Conservation (phyloP, 371 early-diverging fungal species). For the Syncephalis plumigaleata region DNA sequence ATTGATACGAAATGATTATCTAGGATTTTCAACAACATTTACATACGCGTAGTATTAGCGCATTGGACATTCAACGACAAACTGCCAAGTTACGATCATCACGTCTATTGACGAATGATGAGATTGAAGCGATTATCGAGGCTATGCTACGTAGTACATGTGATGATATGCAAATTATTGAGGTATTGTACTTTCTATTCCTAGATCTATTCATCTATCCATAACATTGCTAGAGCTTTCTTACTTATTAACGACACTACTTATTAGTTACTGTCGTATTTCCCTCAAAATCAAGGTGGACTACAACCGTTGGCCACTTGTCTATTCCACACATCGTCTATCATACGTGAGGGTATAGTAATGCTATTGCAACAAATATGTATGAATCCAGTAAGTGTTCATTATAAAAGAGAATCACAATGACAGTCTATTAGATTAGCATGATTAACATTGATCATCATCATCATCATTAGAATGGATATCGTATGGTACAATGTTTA, state of each 20-base stretch:
- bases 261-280: slow-evolving; percentile 52
- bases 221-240: neutral
- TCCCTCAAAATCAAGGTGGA: slow-evolving; percentile 73
- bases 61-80: slow-evolving; percentile 50
- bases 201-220: neutral
- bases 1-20: neutral
- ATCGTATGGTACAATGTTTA: slow-evolving; percentile 9
- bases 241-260: neutral
- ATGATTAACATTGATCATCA: too few species aligned
- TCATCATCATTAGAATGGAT: slow-evolving; percentile 9
- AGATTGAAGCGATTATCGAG: slow-evolving; percentile 44
- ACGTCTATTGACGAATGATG: slow-evolving; percentile 36
- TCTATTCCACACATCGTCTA: slow-evolving; percentile 50
- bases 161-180: slow-evolving; percentile 61
- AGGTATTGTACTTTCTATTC: too few species aligned
- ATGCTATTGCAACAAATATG: slow-evolving; percentile 44
- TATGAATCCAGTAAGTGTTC: slow-evolving; percentile 37
- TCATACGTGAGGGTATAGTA: slow-evolving; percentile 37
- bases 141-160: slow-evolving; percentile 37
- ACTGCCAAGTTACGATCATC: slow-evolving; percentile 38
- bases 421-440: too few species aligned
- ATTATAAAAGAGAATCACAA: too few species aligned
- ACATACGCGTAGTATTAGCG: slow-evolving; percentile 29
- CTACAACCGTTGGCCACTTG: slow-evolving; percentile 63
- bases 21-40: slow-evolving; percentile 36